Conservation (phyloP, 306 rosid species). For the Vigna reflexopilosa region DNA sequence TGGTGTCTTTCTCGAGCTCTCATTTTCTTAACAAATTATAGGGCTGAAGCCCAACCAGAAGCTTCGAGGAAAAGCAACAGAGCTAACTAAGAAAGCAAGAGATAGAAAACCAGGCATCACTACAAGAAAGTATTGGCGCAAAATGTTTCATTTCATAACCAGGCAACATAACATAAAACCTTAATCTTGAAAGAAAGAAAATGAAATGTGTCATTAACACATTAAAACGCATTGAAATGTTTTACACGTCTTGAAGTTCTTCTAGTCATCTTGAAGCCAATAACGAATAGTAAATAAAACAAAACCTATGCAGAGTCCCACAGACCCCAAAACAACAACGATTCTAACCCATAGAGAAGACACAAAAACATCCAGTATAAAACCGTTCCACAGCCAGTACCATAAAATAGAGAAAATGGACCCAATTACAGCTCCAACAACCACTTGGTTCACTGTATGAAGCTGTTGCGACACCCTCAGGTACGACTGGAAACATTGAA, state of each 20-base stretch:
- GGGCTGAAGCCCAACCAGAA: no score
- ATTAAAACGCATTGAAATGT: not conserved
- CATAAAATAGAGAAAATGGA: slow-evolving; percentile 58
- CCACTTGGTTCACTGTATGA: slow-evolving; percentile 82
- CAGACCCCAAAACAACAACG: slow-evolving; percentile 60
- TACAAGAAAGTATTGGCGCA: not conserved
- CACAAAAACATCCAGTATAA: slow-evolving; percentile 59
- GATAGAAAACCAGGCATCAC: no score
- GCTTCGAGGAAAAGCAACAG: no score
- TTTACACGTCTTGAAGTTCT: slow-evolving; percentile 19
- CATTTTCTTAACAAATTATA: no score
- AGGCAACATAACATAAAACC: not conserved
- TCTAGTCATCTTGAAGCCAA: slow-evolving; percentile 70
- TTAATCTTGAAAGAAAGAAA: slow-evolving; percentile 8
- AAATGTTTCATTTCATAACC: not conserved
- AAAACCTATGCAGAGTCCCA: slow-evolving; percentile 67
- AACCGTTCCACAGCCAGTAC: slow-evolving; percentile 74
- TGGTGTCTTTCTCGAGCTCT: no score
- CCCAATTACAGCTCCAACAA: slow-evolving; percentile 77
- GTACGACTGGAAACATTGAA: slow-evolving; percentile 65
- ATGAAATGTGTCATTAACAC: slow-evolving; percentile 3
- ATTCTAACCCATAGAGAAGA: slow-evolving; percentile 65
- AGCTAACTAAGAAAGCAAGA: no score
- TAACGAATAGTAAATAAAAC: slow-evolving; percentile 52
- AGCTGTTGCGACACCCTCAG: slow-evolving; percentile 76